phyloP scores from a whole-genome alignment of 179 eudicot species.

The Vitellaria paradoxa region DNA sequence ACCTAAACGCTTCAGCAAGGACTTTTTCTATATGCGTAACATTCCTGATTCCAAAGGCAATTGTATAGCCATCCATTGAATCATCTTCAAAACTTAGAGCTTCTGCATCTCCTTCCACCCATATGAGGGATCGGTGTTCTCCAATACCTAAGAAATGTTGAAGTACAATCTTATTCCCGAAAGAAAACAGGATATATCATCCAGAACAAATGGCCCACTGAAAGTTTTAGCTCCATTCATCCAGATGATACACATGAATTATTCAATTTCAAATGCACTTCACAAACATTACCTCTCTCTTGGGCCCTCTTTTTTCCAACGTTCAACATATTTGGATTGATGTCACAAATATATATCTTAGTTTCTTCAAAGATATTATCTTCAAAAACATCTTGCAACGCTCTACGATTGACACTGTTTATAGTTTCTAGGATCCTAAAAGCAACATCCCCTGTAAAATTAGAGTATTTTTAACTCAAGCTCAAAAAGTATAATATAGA shows the following conservation, averaged over 20 bases:
- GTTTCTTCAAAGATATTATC: conserved; percentile 67
- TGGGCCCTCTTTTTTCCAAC: conserved; percentile 85
- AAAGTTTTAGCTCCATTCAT: neutral
- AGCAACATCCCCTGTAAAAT: conserved; percentile 88
- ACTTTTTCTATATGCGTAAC: conserved; percentile 96
- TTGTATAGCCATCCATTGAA: conserved; percentile 94
- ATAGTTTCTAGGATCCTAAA: conserved; percentile 77
- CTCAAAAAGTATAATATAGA: conserved; percentile 4
- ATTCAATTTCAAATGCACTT: neutral
- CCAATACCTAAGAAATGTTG: conserved; percentile 51
- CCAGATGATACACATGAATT: neutral
- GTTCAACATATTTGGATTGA: conserved; percentile 82
- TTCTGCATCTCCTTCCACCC: conserved; percentile 99
- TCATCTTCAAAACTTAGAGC: conserved; percentile 63
- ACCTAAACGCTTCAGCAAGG: conserved; percentile 89
- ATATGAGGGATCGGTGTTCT: conserved; percentile 54
- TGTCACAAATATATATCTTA: conserved; percentile 81
- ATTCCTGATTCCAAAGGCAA: conserved; percentile 95
- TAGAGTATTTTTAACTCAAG: conserved; percentile 13
- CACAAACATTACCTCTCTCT: conserved; percentile 70
- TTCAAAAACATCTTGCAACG: conserved; percentile 43
- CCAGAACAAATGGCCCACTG: neutral
- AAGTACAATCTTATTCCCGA: conserved; percentile 5
- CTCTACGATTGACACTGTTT: conserved; percentile 47
- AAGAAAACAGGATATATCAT: neutral